phyloP scores from a whole-genome alignment of 148 eudicot genomes.

The Rhododendron mucronatum region DNA sequence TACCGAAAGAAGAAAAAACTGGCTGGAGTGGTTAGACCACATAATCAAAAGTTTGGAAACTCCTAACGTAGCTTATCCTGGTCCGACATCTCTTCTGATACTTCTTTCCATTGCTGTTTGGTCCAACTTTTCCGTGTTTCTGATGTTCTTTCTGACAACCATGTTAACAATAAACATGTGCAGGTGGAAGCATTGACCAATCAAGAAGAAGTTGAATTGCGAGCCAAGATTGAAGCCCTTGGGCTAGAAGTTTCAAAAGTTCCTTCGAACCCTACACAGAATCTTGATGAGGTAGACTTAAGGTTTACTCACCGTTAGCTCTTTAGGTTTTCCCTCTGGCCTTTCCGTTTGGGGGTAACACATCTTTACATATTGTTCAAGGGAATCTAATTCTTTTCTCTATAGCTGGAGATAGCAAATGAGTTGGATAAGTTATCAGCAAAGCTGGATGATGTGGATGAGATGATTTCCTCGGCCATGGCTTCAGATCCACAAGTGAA shows the following conservation, averaged over 20 bases:
- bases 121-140: background rate
- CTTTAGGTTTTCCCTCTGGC: background rate
- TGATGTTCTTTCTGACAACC: background rate
- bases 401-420: conserved; percentile 61
- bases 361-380: background rate
- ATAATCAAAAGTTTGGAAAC: background rate
- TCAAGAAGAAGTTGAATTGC: conserved; percentile 83
- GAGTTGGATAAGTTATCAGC: conserved; percentile 76
- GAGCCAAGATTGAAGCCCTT: conserved; percentile 78
- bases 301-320: background rate
- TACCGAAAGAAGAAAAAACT: background rate
- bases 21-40: background rate
- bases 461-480: conserved; percentile 75
- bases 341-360: background rate
- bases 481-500: conserved; percentile 71
- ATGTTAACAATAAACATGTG: conserved; percentile 10
- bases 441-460: conserved; percentile 76
- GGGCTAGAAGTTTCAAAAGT: conserved; percentile 75
- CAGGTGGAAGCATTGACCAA: conserved; percentile 84
- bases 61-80: background rate
- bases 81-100: background rate
- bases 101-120: background rate
- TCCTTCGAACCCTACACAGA: conserved; percentile 51
- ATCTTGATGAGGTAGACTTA: conserved; percentile 57
- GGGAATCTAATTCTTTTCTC: background rate